Evolutionary conservation across 2,329 filamentous ascomycete genomes (phyloP), one percentile per base, ranked within the genome.

Genomic region (Leptographium lundbergii): DNA sequence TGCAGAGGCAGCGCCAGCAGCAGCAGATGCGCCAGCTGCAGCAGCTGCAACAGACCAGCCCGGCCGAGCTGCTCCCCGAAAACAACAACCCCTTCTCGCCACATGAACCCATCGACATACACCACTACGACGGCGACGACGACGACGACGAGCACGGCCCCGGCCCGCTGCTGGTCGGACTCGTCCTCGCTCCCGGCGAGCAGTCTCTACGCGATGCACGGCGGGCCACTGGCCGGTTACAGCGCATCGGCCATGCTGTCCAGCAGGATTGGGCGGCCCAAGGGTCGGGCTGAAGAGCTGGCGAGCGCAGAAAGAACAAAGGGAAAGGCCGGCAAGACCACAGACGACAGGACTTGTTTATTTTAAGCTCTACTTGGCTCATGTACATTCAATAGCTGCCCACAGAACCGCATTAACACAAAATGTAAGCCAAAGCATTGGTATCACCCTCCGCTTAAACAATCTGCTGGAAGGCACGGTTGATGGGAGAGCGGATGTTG

Each of bases 391-490:
- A 32, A 34, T 22, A 32, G 36, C 54, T 47, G 54, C 54, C 54
- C 22, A 27, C 25, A 36, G 36, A 55, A 42, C 34, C 36, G 10
- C 32, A 55, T 55, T 24, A 32, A 36, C 32, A 24, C 32, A 11
- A 55, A 17, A 19, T 36, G 25, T 36, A 36, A 45, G 24, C 22
- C 14, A 1, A 55, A 51, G 22, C 32, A 39, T 22, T 5, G 7
- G 19, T 13, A 36, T 11, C 19, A 25, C 11, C 52, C 34, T 24
- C 22, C 25, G 27, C 27, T 54, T 94, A 97, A 75, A 95, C 89
- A 69, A 97, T 81, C 80, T 99, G 91, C 80, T 94, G 83, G 85
- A 99, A 99, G 69, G 94, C 94, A 73, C 91, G 89, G 85, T 97
- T 96, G 77, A 99, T 75, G 65, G 94, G 92, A 59, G 91, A 96